Evolutionary conservation across 2,329 filamentous ascomycete species (phyloP), one percentile per base, ranked within the genome.

Genomic region (Sclerotinia trifoliorum): DNA sequence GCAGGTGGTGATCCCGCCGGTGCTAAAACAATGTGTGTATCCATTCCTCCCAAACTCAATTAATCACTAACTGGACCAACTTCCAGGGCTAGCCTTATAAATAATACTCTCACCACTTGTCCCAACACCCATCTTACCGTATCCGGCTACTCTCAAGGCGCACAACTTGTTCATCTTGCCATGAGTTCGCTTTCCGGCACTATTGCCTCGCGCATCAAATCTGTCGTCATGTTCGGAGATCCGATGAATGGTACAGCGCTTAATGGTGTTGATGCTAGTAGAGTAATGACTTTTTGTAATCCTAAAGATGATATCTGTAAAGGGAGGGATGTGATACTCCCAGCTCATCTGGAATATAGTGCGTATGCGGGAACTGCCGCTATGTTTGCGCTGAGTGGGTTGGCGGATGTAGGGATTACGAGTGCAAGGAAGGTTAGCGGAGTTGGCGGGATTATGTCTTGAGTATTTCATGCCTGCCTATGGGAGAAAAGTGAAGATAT

Each of bases 1-100:
- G 77, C 76, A 17, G 81, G 82, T 11, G 84, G 84, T 1, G 82
- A 83, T 68, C 70, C 72, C 6, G 75, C 65, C 4, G 84, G 83
- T 7, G 81, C 80, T 64, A 73, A 74, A 51, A 78, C 76, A 67
- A 83, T 85, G 81, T 74, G 66, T 13, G 24, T n/a, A n/a, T 15
- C 46, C 56, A n/a, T 13, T 24, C 26, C 24, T n/a, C n/a, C 4
- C 51, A 17, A 60, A 35, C 4, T 24, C n/a, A 44, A 35, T 21
- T 10, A 56, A 48, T 1, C 15, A 65, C n/a, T 66, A 21, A 57
- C 48, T 19, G 10, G 17, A 57, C 48, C n/a, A 11, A 21, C 24
- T 29, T 17, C 24, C 55, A 75, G 71, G 72, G 70, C 73, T 1
- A n/a, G 54, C 19, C 62, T 75, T 10, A 65, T 75, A 63, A 75